These are phyloP conservation scores for Litsea cubeba DNA, from an alignment of 164 flowering plant genomes.

Conservation along the genomic window DNA sequence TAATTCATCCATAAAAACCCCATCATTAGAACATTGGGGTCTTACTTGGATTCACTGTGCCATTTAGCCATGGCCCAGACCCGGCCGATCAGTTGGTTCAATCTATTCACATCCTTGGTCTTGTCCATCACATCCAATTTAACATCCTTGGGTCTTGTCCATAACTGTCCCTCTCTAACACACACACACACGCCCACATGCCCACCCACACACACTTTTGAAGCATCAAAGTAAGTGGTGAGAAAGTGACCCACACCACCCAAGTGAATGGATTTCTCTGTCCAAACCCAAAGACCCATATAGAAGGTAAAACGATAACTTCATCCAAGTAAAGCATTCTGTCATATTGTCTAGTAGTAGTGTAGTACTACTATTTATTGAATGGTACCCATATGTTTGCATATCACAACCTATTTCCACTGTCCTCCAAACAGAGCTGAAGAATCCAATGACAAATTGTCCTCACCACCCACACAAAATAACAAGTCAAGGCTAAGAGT, in stretches of 20 bases:
- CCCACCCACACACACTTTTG: background rate
- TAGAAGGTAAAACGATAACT: slow-evolving; percentile 1
- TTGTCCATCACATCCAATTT: no score
- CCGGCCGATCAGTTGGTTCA: no score
- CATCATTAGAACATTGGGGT: no score
- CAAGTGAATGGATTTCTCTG: slow-evolving; percentile 3
- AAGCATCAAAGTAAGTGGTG: background rate
- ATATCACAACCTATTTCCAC: slow-evolving; percentile 6
- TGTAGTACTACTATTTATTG: background rate
- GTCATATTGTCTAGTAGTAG: background rate
- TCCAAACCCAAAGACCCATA: background rate
- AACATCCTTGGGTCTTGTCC: no score
- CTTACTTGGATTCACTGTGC: no score
- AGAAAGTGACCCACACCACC: background rate
- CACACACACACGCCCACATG: background rate
- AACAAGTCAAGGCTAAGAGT: no score
- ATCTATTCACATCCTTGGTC: no score
- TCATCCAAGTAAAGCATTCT: background rate
- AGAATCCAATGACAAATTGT: slow-evolving; percentile 47
- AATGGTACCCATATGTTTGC: background rate
- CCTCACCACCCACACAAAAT: no score
- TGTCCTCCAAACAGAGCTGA: slow-evolving; percentile 13
- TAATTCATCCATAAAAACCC: no score
- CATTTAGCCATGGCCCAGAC: no score
- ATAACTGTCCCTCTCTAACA: no score